A percentile compares a stretch with the other conserved stretches of the same genome.
These are phyloP conservation scores for Lagenaria siceraria DNA, from an alignment of 306 rosid species.

Conservation along the genomic window DNA sequence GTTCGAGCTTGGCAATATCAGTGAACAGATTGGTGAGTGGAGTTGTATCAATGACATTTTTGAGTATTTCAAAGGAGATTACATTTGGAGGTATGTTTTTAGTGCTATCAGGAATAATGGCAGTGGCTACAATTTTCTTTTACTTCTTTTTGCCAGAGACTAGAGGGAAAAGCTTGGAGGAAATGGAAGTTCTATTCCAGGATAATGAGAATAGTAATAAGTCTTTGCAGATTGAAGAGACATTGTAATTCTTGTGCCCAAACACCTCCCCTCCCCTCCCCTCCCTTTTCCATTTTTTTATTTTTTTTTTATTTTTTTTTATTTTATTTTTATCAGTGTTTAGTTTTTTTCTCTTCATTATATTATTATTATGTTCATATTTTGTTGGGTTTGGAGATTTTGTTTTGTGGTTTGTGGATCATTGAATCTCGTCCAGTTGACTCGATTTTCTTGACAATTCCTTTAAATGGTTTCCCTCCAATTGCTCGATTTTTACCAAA, in stretches of 20 bases:
- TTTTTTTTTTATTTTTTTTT: too few species aligned
- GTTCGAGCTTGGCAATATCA: slow-evolving; percentile 49
- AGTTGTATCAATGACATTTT: slow-evolving; percentile 52
- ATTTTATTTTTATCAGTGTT: too few species aligned
- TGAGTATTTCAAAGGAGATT: slow-evolving; percentile 40
- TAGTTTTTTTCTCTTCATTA: not conserved
- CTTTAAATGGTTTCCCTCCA: too few species aligned
- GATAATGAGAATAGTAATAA: slow-evolving; percentile 7
- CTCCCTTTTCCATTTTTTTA: not conserved
- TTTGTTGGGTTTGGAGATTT: too few species aligned
- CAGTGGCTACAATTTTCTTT: slow-evolving; percentile 42
- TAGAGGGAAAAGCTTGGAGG: slow-evolving; percentile 70
- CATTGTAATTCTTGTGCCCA: not conserved
- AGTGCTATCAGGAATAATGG: slow-evolving; percentile 44
- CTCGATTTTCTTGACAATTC: too few species aligned
- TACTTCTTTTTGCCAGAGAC: slow-evolving; percentile 60
- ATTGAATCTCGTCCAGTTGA: too few species aligned
- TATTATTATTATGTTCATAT: not conserved
- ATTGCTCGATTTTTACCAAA: too few species aligned
- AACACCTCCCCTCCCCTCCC: too few species aligned
- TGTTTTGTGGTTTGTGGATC: not conserved
- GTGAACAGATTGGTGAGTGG: slow-evolving; percentile 73
- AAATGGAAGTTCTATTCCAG: slow-evolving; percentile 49
- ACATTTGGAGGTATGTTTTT: slow-evolving; percentile 62
- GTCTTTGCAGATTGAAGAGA: not conserved